Base-by-base conservation (phyloP, 139 green algal genomes). In the Ostreobium quekettii region DNA sequence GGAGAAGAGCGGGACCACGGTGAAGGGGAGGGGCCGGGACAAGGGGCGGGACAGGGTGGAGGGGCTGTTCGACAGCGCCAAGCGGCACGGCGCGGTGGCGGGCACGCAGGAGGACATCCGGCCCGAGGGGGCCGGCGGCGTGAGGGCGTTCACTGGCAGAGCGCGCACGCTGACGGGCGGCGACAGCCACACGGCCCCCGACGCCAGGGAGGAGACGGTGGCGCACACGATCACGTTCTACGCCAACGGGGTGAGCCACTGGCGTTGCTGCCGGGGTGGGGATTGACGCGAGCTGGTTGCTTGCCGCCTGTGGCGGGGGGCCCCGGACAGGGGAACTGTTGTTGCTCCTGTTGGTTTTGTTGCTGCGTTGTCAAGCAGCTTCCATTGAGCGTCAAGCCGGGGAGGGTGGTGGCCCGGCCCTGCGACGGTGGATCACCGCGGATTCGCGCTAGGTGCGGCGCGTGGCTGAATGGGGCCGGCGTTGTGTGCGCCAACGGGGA, bases 141-240 rank as follows among this genome's bases (percentile, higher is more conserved):
- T 67, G 24, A 36, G 48, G 0, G 70, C 82, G 0, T 94, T 93
- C 70, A 63, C 59, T 26, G 88, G 88, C 36, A 48, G 66, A 3
- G 81, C 74, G 1, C 71, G 78, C 15, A 95, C 86, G 8, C 73
- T 95, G 28, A 78, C 81, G 7, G 89, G 86, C 26, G 83, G 60
- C 19, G 53, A 26, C 0, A 6, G 60, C 11, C 56, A 68, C 46
- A 72, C 75, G 36, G 46, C 48, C 39, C 19, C 35, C 61, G 53
- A 59, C 64, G 26, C 4, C 62, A 36, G 53, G 61, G 38, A 22
- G 28, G 15, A 30, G 4, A 2, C 48, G 47, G 36, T 22, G 73
- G 61, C 0, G 64, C 76, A 0, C 47, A 47, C 5, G 74, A 75
- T 96, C 48, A 85, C 80, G n/a, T 96, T 96, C 49, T 95, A 90